Conservation (phyloP, 305 asterid genomes). For the Plantago coronopus region DNA sequence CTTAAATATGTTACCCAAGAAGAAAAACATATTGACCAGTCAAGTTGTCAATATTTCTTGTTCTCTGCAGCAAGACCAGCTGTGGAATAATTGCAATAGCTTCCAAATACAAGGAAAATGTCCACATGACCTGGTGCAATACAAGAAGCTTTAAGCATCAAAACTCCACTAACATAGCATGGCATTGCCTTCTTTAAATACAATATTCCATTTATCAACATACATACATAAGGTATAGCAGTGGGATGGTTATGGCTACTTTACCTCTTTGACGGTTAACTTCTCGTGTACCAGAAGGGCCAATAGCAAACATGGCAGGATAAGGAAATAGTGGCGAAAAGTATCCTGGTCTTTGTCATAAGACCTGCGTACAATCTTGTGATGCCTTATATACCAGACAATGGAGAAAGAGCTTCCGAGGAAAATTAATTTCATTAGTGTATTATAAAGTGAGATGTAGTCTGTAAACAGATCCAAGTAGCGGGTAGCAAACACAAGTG, state of each 20-base stretch:
- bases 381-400: conserved; percentile 90
- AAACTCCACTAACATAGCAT: background rate
- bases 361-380: conserved; percentile 90
- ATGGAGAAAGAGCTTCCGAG: conserved; percentile 94
- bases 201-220: background rate
- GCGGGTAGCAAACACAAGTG: conserved; percentile 79
- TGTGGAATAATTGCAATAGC: conserved; percentile 97
- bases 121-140: conserved; percentile 67
- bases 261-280: conserved; percentile 88
- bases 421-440: conserved; percentile 81
- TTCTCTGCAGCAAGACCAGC: conserved; percentile 86
- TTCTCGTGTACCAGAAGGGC: conserved; percentile 73
- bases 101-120: conserved; percentile 83
- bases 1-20: conserved; percentile 53
- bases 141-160: background rate
- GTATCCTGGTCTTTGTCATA: conserved; percentile 94
- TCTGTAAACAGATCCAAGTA: conserved; percentile 78
- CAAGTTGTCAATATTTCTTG: conserved; percentile 91
- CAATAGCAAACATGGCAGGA: conserved; percentile 68
- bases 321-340: conserved; percentile 78
- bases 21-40: conserved; percentile 92
- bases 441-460: conserved; percentile 71
- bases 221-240: background rate
- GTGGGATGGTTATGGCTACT: background rate
- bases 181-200: background rate